phyloP scores from a whole-genome alignment of 169 alveolate genomes.

The Plasmodium berghei region DNA sequence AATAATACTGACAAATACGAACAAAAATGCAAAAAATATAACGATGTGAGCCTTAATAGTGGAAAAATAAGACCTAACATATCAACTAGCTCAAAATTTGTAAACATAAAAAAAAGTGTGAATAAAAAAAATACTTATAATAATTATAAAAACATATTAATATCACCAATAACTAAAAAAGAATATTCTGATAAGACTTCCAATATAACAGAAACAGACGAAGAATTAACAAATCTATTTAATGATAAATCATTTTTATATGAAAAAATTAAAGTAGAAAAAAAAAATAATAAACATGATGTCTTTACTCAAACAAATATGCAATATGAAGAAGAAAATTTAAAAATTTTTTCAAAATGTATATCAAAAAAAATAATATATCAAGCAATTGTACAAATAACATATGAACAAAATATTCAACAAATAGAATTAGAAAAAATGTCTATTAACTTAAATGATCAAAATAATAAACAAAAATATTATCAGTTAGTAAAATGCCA shows the following conservation, averaged over 20 bases:
- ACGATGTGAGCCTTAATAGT: background rate
- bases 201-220: slow-evolving; percentile 28
- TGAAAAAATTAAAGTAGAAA: slow-evolving; percentile 23
- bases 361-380: slow-evolving; percentile 35
- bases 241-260: slow-evolving; percentile 23
- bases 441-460: slow-evolving; percentile 2
- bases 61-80: background rate
- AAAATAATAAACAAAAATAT: slow-evolving; percentile 12
- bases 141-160: slow-evolving; percentile 1
- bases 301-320: slow-evolving; percentile 26
- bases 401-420: slow-evolving; percentile 39
- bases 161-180: background rate
- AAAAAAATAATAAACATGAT: slow-evolving; percentile 12
- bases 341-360: slow-evolving; percentile 10
- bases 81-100: background rate
- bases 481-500: slow-evolving; percentile 4
- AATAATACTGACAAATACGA: background rate
- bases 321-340: slow-evolving; percentile 29
- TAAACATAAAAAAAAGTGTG: background rate
- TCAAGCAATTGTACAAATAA: slow-evolving; percentile 53
- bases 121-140: background rate
- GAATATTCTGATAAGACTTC: background rate
- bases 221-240: slow-evolving; percentile 1
- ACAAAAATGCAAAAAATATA: background rate
- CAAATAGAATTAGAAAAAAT: slow-evolving; percentile 16